Base-by-base conservation (phyloP, 208 protist genomes). In the Porcisia hertigi region DNA sequence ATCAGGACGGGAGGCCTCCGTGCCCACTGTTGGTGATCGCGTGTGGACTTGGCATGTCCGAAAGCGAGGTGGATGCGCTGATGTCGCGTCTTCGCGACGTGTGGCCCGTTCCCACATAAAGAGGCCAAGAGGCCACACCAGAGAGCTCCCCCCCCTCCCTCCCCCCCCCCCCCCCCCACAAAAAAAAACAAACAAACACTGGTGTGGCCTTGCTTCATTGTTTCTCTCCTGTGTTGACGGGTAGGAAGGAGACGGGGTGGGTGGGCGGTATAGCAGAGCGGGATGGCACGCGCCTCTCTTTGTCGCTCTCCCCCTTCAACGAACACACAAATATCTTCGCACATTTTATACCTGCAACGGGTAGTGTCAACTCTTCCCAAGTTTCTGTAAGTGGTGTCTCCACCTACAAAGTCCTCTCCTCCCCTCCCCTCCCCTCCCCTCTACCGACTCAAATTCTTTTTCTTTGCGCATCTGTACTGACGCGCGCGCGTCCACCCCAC, bases 1-100 rank as follows among this genome's bases (percentile, higher is more conserved):
- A 97, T 57, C 73, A 84, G 14, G 84, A 89, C 58, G 78, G 60
- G 20, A 4, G 9, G 47, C 79, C 67, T 6, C 63, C 60, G 25
- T 87, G 75, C 55, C 82, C 91, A 18, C 16, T 97, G 81, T 75
- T 95, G 54, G 83, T 97, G 2, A 71, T 94, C 23, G 90, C 89
- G 34, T 97, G 89, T 66, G 89, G 82, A 5, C 75, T 95, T 52
- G 91, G 90, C 18, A 94, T 92, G 87, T 85, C 79, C 30, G 18
- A 12, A 45, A 72, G 23, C 8, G 89, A 94, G 63, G 84, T 90
- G 6, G 53, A 73, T 2, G 75, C 49, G 53, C 59, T 94, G 30
- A 81, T 94, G 71, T 30, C 25, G 30, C 71, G 83, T 20, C 79
- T 94, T n/a, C 75, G 73, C 43, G 69, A 80, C 45, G 25, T 89